Conservation (phyloP, 371 early-diverging fungal genomes). For the Mucor ambiguus region DNA sequence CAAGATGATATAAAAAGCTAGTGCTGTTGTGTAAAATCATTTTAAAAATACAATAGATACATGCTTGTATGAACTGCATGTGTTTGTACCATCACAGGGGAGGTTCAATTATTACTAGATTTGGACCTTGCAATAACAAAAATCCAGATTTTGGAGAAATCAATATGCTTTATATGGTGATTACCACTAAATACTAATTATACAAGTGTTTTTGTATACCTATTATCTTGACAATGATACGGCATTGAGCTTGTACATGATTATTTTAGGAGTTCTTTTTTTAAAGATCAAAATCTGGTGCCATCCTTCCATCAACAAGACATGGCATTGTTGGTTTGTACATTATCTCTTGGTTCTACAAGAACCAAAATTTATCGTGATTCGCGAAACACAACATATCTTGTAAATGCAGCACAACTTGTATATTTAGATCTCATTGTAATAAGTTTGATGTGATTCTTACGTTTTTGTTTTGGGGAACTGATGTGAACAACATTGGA, state of each 20-base stretch:
- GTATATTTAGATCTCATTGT: not conserved
- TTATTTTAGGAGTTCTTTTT: not conserved
- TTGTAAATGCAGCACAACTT: not conserved
- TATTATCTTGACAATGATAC: not conserved
- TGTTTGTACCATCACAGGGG: conserved; percentile 1
- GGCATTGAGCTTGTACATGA: not conserved
- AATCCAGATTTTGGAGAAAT: not conserved
- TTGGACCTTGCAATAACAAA: not conserved
- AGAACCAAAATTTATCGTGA: not conserved
- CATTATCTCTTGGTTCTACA: not conserved
- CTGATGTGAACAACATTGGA: not conserved
- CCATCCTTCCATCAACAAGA: not conserved
- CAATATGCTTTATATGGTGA: not conserved
- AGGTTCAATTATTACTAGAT: conserved; percentile 1
- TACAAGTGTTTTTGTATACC: not conserved
- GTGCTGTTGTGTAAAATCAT: not conserved
- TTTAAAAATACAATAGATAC: not conserved
- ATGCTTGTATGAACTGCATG: not conserved
- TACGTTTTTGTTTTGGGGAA: not conserved
- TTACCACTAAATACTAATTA: not conserved
- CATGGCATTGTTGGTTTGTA: not conserved
- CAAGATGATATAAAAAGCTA: not conserved
- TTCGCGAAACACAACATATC: not conserved
- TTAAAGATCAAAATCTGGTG: not conserved
- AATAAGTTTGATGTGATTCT: not conserved